Evolutionary conservation across 805 yeast genomes (phyloP).

Genomic region (Yarrowia alimentaria): DNA sequence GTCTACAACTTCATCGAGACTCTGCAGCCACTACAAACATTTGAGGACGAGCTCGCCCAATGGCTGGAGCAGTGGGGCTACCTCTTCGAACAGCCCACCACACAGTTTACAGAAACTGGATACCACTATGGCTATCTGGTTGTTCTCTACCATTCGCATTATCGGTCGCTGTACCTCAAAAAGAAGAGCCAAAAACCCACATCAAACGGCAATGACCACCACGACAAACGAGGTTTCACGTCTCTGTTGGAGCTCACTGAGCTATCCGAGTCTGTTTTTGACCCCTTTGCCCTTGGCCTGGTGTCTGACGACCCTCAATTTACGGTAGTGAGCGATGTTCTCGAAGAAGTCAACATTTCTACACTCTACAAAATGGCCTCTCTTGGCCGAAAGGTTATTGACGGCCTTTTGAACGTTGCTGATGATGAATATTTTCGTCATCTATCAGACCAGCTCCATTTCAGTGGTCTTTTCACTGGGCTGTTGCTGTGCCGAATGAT

Average conservation of each 20-base stretch:
- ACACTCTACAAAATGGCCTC: slow-evolving; percentile 33
- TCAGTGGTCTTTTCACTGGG: slow-evolving; percentile 39
- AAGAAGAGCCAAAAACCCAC: slow-evolving; percentile 17
- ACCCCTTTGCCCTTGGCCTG: slow-evolving; percentile 18
- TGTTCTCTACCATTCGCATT: slow-evolving; percentile 46
- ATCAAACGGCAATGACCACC: slow-evolving; percentile 21
- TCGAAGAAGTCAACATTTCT: slow-evolving; percentile 39
- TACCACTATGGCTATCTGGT: slow-evolving; percentile 60
- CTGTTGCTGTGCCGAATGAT: slow-evolving; percentile 31
- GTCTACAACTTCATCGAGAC: slow-evolving; percentile 58
- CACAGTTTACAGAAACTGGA: slow-evolving; percentile 71
- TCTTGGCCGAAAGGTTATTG: slow-evolving; percentile 41
- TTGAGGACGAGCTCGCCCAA: slow-evolving; percentile 49
- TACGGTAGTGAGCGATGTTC: slow-evolving; percentile 8
- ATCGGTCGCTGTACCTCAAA: slow-evolving; percentile 28
- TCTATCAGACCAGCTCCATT: slow-evolving; percentile 68
- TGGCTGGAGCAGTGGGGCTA: slow-evolving; percentile 74
- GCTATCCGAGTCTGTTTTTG: slow-evolving; percentile 7
- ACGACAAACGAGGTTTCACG: slow-evolving; percentile 27
- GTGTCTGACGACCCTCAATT: slow-evolving; percentile 14
- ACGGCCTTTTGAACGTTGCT: slow-evolving; percentile 44
- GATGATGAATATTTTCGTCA: slow-evolving; percentile 62
- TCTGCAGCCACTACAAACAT: slow-evolving; percentile 40
- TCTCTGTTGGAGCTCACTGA: slow-evolving; percentile 15
- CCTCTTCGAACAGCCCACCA: slow-evolving; percentile 64